Base-by-base conservation (phyloP, 2,329 filamentous ascomycete genomes). In the Nigrospora osmanthi region DNA sequence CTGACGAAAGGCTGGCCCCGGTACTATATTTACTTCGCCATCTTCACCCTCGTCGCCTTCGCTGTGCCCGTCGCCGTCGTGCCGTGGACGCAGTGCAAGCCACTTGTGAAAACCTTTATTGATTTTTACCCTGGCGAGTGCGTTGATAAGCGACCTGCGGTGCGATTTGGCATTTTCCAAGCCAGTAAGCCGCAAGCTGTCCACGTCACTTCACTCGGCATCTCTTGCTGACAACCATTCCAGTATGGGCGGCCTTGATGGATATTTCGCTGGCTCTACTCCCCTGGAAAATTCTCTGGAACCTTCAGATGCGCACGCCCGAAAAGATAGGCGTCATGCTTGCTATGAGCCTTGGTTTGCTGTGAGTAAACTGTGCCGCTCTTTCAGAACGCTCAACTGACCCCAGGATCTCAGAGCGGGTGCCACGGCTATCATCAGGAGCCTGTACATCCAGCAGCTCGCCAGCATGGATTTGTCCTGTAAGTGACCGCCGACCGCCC, bases 241-340 rank as follows among this genome's bases (percentile, higher is more conserved):
- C 44, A 48, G 52, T 52, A 2, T 59, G 54, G 40, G 58, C 56
- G 5, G 55, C 55, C 3, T 28, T 52, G 11, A 53, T 55, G 38
- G 58, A 63, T 47, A 57, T 62, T 11, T 36, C 48, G 4, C 47
- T 63, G 35, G 59, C 60, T 2, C 39, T 55, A 30, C 39, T 63
- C 3, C 59, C 60, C 0, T 63, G 60, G 59, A 55, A 54, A 35
- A 38, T 63, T 4, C 56, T 63, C 4, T 54, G 54, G 47, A 49
- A 55, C 6, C 49, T 62, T 39, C 54, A 57, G 13, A 59, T 62
- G 58, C 53, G 45, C 30, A 55, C 33, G 14, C 46, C 50, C 11
- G 60, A 63, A 42, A 55, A 54, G 44, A 47, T 62, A 1, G 58
- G 59, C 14, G 52, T 62, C 3, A 55, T 53, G 3, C 47, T 61